Evolutionary conservation across 768 basidiomycete species (phyloP), one percentile per base, ranked within the genome.

Genomic region (Suillus subluteus): DNA sequence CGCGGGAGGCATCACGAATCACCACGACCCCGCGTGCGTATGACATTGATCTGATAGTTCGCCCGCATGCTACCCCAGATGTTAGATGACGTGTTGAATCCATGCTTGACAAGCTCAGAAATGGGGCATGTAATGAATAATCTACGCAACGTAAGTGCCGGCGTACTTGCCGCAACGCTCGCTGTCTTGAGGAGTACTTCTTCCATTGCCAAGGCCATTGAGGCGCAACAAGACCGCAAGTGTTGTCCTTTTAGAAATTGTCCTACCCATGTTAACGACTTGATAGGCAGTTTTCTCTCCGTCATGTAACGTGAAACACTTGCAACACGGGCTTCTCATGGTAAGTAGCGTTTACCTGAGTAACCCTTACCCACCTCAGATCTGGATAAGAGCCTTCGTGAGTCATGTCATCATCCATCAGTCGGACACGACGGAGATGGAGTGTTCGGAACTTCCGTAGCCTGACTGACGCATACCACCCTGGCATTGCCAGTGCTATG

Each of bases 21-120:
- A 61, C 59, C 59, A 61, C 59, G 59, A 61, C 59, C 59, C 41
- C 59, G 59, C 59, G 6, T 61, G 59, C 59, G 23, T 43, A 35
- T 55, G 54, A 35, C 18, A 35, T 35, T 6, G 50, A 52, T 15
- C 13, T 52, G 32, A 35, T 56, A 32, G 40, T 61, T 61, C 18
- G 40, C 30, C 59, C 18, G 59, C 59, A 61, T 43, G 16, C 59
- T 61, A 61, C 41, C 41, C 59, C 59, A 61, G 41, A 41, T 40
- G 18, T 41, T 11, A 40, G 26, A 43, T 61, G 59, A 61, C 59
- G 59, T 61, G 18, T 43, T 61, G 26, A 9, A 18, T 30, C 40
- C 58, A 41, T 59, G 59, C 41, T 32, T 41, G 58, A 43, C 59
- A 13, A 59, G 59, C 58, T 43, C 40, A 43, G 26, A 43, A 43